Evolutionary conservation across 2,329 filamentous ascomycete genomes (phyloP).

Genomic region (Phaeoacremonium minimum): DNA sequence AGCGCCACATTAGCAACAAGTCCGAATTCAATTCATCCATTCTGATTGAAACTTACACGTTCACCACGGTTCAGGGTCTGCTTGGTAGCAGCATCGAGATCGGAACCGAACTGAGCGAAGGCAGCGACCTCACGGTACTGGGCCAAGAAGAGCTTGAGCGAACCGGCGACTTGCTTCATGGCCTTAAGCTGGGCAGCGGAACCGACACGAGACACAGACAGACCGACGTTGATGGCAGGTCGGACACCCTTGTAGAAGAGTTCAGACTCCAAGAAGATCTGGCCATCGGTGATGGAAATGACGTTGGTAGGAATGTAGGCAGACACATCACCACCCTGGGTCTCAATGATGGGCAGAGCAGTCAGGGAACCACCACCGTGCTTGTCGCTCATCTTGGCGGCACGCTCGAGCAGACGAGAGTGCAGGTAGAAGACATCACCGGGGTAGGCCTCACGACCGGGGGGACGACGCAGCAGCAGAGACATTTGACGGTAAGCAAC

Average conservation of each 20-base stretch:
- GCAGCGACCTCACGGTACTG: constrained; percentile 99
- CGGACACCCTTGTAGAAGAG: constrained; percentile 99
- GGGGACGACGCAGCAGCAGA: constrained; percentile 92
- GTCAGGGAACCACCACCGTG: constrained; percentile 94
- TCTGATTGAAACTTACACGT: constrained; percentile 60
- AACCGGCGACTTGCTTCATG: constrained; percentile 99
- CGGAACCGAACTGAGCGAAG: constrained; percentile 99
- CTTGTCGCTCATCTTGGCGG: constrained; percentile 97
- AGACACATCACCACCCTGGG: constrained; percentile 99
- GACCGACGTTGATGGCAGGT: constrained; percentile 99
- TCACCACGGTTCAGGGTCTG: constrained; percentile 98
- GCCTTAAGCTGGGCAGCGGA: constrained; percentile 99
- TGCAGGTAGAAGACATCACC: constrained; percentile 99
- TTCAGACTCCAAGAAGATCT: constrained; percentile 99
- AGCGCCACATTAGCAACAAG: constrained; percentile 12
- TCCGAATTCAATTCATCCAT: background rate
- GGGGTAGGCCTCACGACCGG: constrained; percentile 98
- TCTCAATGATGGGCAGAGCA: constrained; percentile 97
- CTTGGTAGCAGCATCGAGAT: constrained; percentile 98
- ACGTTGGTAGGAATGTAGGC: constrained; percentile 99
- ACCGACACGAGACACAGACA: constrained; percentile 99
- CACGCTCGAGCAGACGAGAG: constrained; percentile 98
- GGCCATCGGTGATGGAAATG: constrained; percentile 99
- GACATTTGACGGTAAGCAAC: constrained; percentile 99
- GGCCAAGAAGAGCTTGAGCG: constrained; percentile 99